Evolutionary conservation across 2,329 filamentous ascomycete species (phyloP).

Genomic region (Fusarium succisae): DNA sequence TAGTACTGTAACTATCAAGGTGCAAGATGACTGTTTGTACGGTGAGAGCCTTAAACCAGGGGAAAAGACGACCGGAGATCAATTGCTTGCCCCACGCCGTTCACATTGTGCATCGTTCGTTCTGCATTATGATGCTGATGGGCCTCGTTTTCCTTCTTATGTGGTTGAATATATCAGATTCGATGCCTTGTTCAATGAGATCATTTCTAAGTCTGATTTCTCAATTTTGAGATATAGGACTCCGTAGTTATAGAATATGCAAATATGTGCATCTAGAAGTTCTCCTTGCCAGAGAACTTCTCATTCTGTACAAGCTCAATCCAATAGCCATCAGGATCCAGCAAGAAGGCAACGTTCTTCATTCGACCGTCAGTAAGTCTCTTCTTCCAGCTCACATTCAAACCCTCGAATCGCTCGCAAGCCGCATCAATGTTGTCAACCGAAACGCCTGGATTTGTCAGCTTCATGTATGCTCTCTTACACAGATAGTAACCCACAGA

Average conservation of each 20-base stretch:
- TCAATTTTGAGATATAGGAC: neutral
- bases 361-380: slow-evolving; percentile 89
- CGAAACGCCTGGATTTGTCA: slow-evolving; percentile 68
- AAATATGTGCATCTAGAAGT: slow-evolving; percentile 52
- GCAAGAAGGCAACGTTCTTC: slow-evolving; percentile 92
- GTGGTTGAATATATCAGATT: neutral
- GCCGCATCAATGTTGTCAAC: slow-evolving; percentile 92
- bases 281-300: slow-evolving; percentile 63
- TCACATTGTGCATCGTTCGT: neutral
- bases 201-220: neutral
- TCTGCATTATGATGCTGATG: neutral
- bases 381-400: slow-evolving; percentile 93
- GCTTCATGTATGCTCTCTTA: neutral
- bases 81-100: neutral
- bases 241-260: neutral
- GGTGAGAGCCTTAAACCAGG: neutral
- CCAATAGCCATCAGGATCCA: slow-evolving; percentile 91
- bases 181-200: neutral
- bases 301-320: slow-evolving; percentile 84
- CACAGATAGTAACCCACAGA: slow-evolving; percentile 67
- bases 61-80: neutral
- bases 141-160: neutral
- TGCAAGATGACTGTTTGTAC: neutral
- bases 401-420: slow-evolving; percentile 84
- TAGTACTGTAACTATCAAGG: slow-evolving; percentile 3